Evolutionary conservation across 306 rosid species (phyloP).

Genomic region (Ormosia emarginata): DNA sequence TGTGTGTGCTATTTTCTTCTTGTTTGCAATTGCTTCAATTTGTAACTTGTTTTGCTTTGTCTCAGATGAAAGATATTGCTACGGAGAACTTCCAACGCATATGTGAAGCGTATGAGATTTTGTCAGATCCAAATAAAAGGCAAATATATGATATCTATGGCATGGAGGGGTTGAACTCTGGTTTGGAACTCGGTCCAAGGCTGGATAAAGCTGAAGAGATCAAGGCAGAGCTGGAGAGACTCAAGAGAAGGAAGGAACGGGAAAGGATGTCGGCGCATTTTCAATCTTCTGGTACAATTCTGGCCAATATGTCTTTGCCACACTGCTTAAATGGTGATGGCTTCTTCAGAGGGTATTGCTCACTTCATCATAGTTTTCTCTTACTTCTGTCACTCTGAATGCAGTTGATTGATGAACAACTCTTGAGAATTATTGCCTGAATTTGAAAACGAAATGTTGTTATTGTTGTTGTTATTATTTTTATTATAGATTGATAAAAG

Average conservation of each 20-base stretch:
- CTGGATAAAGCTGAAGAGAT: conserved; percentile 73
- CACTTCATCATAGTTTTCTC: background rate
- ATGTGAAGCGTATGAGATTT: conserved; percentile 85
- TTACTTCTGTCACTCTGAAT: background rate
- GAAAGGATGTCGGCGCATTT: conserved; percentile 62
- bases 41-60: conserved; percentile 1
- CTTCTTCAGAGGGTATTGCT: conserved; percentile 73
- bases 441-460: background rate
- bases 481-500: background rate
- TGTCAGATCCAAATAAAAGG: conserved; percentile 76
- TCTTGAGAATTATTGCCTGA: background rate
- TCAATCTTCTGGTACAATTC: conserved; percentile 72
- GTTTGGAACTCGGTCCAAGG: conserved; percentile 85
- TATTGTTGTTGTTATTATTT: background rate
- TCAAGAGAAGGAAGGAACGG: conserved; percentile 59
- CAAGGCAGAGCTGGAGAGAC: conserved; percentile 74
- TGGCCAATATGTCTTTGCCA: conserved; percentile 79
- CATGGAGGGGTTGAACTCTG: conserved; percentile 85
- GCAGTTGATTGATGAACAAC: background rate
- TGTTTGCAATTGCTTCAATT: background rate
- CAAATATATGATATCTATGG: conserved; percentile 92
- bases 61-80: conserved; percentile 85
- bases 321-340: conserved; percentile 60
- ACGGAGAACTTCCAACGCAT: conserved; percentile 90
- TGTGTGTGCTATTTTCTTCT: background rate